These are phyloP conservation scores for Amaranthus cruentus DNA, from an alignment of 148 eudicot genomes.

Conservation along the genomic window DNA sequence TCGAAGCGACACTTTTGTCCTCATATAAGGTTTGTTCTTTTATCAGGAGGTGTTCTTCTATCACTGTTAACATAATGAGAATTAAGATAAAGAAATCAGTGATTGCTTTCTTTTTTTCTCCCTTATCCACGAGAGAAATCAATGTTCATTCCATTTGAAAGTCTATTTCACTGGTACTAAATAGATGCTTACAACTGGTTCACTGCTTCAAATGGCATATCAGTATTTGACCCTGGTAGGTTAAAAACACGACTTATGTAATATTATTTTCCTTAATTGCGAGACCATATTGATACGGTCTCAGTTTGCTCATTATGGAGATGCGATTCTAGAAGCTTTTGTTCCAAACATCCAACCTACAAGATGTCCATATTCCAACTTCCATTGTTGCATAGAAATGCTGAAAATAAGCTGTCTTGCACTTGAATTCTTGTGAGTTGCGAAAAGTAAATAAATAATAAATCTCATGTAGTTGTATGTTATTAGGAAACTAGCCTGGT, in stretches of 20 bases:
- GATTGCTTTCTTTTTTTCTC: background rate
- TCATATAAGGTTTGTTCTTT: slow-evolving; percentile 62
- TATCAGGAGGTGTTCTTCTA: background rate
- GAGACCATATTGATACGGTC: background rate
- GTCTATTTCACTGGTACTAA: background rate
- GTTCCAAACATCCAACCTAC: background rate
- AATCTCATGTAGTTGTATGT: no score
- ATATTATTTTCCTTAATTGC: background rate
- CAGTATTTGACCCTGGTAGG: background rate
- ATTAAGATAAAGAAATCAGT: background rate
- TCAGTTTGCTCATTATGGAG: background rate
- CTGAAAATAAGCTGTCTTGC: background rate
- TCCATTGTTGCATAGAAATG: background rate
- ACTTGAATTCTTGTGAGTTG: no score
- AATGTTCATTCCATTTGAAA: background rate
- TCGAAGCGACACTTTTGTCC: slow-evolving; percentile 71
- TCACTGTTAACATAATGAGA: background rate
- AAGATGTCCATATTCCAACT: background rate
- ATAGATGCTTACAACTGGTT: background rate
- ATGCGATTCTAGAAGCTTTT: background rate
- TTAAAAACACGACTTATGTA: background rate
- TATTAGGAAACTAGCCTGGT: no score
- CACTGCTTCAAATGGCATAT: background rate
- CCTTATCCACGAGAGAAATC: background rate
- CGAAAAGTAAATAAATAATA: no score